phyloP scores from a whole-genome alignment of 495 filamentous ascomycete species.

The Staphylotrichum tortipilum region DNA sequence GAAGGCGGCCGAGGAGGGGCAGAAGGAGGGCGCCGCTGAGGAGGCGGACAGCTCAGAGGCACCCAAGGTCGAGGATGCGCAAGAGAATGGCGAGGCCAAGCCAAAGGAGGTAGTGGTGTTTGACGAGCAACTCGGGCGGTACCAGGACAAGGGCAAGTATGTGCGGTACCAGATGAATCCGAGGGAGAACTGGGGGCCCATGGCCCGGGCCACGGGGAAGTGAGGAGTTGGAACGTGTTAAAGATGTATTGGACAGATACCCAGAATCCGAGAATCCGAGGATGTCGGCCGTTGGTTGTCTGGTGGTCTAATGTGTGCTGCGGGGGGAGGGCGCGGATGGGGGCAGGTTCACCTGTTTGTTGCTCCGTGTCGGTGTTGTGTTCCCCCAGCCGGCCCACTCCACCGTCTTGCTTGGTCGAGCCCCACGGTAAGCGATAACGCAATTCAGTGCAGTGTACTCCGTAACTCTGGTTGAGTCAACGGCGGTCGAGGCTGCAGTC shows the following conservation, averaged over 20 bases:
- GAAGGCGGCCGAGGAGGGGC: constrained; percentile 10
- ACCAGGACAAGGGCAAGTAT: constrained; percentile 52
- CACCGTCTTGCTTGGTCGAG: neutral
- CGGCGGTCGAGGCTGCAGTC: neutral
- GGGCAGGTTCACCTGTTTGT: neutral
- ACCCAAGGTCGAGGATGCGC: constrained; percentile 5
- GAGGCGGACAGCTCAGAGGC: neutral
- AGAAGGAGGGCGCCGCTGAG: neutral
- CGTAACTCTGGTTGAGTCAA: neutral
- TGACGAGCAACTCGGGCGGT: constrained; percentile 67
- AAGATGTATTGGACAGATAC: neutral
- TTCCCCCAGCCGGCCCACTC: constrained; percentile 4
- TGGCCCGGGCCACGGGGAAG: constrained; percentile 60
- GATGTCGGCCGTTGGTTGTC: too few relatives aligned
- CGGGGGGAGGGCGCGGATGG: neutral
- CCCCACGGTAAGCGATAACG: constrained; percentile 12
- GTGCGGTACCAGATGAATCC: constrained; percentile 86
- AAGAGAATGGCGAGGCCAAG: constrained; percentile 19
- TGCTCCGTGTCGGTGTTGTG: neutral
- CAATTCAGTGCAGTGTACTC: constrained; percentile 7
- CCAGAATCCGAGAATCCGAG: neutral
- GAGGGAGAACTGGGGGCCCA: constrained; percentile 83
- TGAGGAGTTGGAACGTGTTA: constrained; percentile 2
- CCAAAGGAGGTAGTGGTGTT: constrained; percentile 69
- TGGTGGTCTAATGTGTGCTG: too few relatives aligned